Evolutionary conservation across 352 stramenopile genomes (phyloP).

Genomic region (Phytophthora sansomeana): DNA sequence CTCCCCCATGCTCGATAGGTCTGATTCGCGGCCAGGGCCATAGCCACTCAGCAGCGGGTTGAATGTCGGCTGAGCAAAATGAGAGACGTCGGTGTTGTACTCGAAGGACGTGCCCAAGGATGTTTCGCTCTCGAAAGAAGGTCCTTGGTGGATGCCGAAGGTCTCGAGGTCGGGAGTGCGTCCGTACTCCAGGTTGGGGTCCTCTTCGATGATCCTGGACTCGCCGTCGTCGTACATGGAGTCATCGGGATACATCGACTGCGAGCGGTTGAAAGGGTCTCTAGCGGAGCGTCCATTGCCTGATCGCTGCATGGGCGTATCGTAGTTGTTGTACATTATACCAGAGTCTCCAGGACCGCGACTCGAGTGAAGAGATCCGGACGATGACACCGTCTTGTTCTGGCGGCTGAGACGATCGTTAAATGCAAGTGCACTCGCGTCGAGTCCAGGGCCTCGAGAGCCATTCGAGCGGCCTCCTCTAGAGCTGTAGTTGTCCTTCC

Average conservation of each 20-base stretch:
- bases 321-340: constrained; percentile 48
- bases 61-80: constrained; percentile 49
- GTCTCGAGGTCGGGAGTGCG: constrained; percentile 51
- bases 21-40: constrained; percentile 54
- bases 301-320: constrained; percentile 44
- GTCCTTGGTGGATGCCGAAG: constrained; percentile 50
- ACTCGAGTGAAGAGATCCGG: constrained; percentile 55
- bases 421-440: constrained; percentile 70
- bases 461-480: constrained; percentile 45
- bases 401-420: constrained; percentile 59
- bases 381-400: constrained; percentile 78
- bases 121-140: constrained; percentile 65
- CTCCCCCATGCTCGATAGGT: constrained; percentile 67
- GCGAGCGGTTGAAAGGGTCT: constrained; percentile 35
- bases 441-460: constrained; percentile 57
- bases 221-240: constrained; percentile 44
- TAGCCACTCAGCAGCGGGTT: constrained; percentile 50
- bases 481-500: constrained; percentile 58
- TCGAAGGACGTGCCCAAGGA: constrained; percentile 65
- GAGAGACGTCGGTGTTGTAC: constrained; percentile 37
- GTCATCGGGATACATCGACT: constrained; percentile 47
- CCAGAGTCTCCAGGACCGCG: constrained; percentile 33
- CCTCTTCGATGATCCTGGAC: constrained; percentile 43
- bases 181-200: constrained; percentile 52
- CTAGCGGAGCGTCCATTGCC: constrained; percentile 23